Conservation (phyloP, 805 yeast species). For the Candida gorgasii region DNA sequence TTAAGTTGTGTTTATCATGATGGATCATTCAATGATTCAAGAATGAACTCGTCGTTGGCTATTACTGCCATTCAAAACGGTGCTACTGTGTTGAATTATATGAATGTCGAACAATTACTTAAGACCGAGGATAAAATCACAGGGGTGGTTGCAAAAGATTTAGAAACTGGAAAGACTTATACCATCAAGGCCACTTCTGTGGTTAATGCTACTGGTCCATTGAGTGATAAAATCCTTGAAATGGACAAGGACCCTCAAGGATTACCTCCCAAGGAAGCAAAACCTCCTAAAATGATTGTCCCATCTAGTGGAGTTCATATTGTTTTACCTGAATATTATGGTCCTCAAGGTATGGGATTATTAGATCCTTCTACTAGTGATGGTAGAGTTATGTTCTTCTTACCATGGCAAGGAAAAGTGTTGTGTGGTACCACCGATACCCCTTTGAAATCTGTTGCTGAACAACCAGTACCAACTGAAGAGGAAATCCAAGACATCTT, state of each 20-base stretch:
- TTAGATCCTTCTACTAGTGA: slow-evolving; percentile 91
- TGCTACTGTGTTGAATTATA: slow-evolving; percentile 86
- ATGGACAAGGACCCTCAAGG: slow-evolving; percentile 79
- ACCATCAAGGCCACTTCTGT: slow-evolving; percentile 69
- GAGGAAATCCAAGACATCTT: slow-evolving; percentile 86
- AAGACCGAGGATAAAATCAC: slow-evolving; percentile 60
- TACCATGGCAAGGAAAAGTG: slow-evolving; percentile 98
- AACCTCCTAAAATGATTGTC: slow-evolving; percentile 77
- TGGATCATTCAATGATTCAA: slow-evolving; percentile 89
- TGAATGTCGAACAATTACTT: slow-evolving; percentile 72
- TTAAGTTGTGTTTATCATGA: slow-evolving; percentile 94
- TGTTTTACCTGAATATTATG: slow-evolving; percentile 87
- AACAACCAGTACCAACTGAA: slow-evolving; percentile 81
- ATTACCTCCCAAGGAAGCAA: slow-evolving; percentile 52
- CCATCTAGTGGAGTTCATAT: slow-evolving; percentile 95
- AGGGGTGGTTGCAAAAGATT: slow-evolving; percentile 78
- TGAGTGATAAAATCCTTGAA: slow-evolving; percentile 78
- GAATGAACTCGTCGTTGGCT: slow-evolving; percentile 86
- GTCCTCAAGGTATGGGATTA: slow-evolving; percentile 84
- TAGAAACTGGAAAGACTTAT: slow-evolving; percentile 63
- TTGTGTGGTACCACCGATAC: slow-evolving; percentile 96
- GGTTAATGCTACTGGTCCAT: slow-evolving; percentile 94
- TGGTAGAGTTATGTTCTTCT: slow-evolving; percentile 94
- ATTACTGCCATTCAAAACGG: slow-evolving; percentile 83
- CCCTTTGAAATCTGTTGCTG: slow-evolving; percentile 70